These are phyloP conservation scores for Taphrina confusa DNA, from an alignment of 1,139 yeast species.

Conservation along the genomic window DNA sequence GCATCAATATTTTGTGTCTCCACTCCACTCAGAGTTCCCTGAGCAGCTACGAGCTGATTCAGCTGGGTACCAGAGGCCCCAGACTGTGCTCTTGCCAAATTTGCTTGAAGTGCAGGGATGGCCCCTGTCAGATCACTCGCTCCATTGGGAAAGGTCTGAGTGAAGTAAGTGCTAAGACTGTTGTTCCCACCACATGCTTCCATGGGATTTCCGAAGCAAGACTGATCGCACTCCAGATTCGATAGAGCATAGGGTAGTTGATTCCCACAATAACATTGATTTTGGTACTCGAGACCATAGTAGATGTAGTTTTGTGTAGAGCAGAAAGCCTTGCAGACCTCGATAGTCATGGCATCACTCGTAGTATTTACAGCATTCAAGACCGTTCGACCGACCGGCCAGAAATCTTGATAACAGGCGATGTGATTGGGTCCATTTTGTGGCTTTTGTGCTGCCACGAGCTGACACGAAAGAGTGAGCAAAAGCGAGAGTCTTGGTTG, in stretches of 20 bases:
- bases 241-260: slow-evolving; percentile 4
- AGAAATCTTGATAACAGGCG: slow-evolving; percentile 21
- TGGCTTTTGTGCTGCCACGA: not conserved
- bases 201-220: slow-evolving; percentile 31
- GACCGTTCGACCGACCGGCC: slow-evolving; percentile 17
- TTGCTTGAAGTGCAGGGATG: slow-evolving; percentile 1
- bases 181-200: slow-evolving; percentile 29
- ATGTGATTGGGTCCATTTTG: slow-evolving; percentile 8
- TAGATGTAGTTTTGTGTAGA: slow-evolving; percentile 10
- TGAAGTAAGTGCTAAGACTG: slow-evolving; percentile 13
- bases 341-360: slow-evolving; percentile 24
- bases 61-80: not conserved
- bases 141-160: not conserved
- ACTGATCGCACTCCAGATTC: slow-evolving; percentile 3
- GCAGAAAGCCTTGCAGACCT: slow-evolving; percentile 24
- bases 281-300: slow-evolving; percentile 33
- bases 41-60: not conserved
- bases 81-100: slow-evolving; percentile 4
- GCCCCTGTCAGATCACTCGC: not conserved
- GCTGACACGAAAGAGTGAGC: not conserved
- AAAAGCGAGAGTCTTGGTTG: too few species aligned
- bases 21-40: not conserved
- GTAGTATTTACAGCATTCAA: slow-evolving; percentile 8
- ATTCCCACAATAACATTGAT: slow-evolving; percentile 35
- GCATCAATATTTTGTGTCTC: not conserved